Conservation (phyloP, 2,329 filamentous ascomycete genomes). For the Myriosclerotinia scirpicola region DNA sequence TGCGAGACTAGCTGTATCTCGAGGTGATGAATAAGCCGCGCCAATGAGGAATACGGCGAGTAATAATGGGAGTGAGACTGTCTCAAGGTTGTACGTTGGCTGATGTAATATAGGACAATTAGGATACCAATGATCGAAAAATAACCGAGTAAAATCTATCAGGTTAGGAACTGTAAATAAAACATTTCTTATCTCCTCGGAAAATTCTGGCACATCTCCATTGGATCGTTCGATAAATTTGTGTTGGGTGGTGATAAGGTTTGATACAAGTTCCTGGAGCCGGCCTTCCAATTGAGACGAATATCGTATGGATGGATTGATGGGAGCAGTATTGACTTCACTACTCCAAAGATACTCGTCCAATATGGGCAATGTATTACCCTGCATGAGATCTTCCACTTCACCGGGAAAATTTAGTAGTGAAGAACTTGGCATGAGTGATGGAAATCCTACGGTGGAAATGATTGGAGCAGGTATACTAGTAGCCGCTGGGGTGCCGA, state of each 20-base stretch:
- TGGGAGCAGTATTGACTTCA: neutral
- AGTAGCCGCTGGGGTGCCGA: neutral
- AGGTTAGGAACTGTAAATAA: slow-evolving; percentile 43
- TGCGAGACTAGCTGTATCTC: slow-evolving; percentile 22
- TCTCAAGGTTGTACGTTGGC: slow-evolving; percentile 23
- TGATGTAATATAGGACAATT: slow-evolving; percentile 24
- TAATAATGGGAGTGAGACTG: slow-evolving; percentile 21
- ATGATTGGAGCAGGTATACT: neutral
- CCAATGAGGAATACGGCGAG: slow-evolving; percentile 25
- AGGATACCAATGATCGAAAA: slow-evolving; percentile 23
- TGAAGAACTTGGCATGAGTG: neutral
- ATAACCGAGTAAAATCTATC: slow-evolving; percentile 43
- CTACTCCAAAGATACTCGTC: slow-evolving; percentile 12
- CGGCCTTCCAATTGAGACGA: neutral
- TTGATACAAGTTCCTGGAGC: slow-evolving; percentile 5
- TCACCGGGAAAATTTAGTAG: neutral
- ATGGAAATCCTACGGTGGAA: neutral
- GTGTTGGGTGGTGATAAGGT: neutral
- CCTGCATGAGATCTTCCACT: slow-evolving; percentile 5
- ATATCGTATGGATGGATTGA: neutral
- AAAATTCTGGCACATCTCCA: neutral
- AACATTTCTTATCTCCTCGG: neutral
- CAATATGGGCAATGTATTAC: neutral
- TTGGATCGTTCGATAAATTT: neutral
- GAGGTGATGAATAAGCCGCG: slow-evolving; percentile 21